Percentiles rank a stretch among this genome's conserved stretches.
These are phyloP conservation scores for Vanrija sp. DNA, from an alignment of 1,284 basidiomycete species.

Conservation along the genomic window DNA sequence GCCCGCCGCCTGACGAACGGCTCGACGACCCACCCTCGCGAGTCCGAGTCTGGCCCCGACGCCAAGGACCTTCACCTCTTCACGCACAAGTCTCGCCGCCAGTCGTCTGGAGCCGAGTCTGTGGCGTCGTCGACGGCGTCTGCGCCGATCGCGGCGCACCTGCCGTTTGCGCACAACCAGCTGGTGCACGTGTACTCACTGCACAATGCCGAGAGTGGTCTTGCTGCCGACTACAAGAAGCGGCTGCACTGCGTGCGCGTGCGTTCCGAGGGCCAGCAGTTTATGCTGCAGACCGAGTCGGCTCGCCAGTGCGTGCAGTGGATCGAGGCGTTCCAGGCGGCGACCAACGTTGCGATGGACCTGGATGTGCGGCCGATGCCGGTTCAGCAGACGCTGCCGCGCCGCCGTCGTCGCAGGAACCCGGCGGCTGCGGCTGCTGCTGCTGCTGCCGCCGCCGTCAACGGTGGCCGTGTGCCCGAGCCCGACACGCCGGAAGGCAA, in stretches of 20 bases:
- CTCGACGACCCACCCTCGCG: not conserved
- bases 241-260: slow-evolving; percentile 92
- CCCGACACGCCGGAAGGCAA: slow-evolving; percentile 38
- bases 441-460: not conserved
- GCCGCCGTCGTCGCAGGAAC: slow-evolving; percentile 48
- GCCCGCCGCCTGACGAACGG: slow-evolving; percentile 5
- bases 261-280: slow-evolving; percentile 91
- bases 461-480: slow-evolving; percentile 1
- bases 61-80: slow-evolving; percentile 43
- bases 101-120: not conserved
- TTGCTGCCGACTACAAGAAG: slow-evolving; percentile 94
- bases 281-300: slow-evolving; percentile 84
- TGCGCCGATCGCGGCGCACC: slow-evolving; percentile 31
- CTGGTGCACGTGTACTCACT: slow-evolving; percentile 68
- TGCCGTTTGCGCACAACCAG: slow-evolving; percentile 46
- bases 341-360: slow-evolving; percentile 88
- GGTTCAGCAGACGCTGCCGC: slow-evolving; percentile 58
- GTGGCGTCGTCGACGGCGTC: slow-evolving; percentile 16
- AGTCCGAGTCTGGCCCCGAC: slow-evolving; percentile 34
- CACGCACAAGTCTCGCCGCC: slow-evolving; percentile 7
- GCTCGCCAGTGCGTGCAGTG: slow-evolving; percentile 84
- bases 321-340: slow-evolving; percentile 94
- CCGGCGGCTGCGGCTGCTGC: slow-evolving; percentile 10
- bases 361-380: slow-evolving; percentile 87
- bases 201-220: slow-evolving; percentile 84